Percentiles rank a stretch among this genome's conserved stretches.
Conservation (phyloP, 2,329 filamentous ascomycete species). For the Pseudopithomyces maydicus region DNA sequence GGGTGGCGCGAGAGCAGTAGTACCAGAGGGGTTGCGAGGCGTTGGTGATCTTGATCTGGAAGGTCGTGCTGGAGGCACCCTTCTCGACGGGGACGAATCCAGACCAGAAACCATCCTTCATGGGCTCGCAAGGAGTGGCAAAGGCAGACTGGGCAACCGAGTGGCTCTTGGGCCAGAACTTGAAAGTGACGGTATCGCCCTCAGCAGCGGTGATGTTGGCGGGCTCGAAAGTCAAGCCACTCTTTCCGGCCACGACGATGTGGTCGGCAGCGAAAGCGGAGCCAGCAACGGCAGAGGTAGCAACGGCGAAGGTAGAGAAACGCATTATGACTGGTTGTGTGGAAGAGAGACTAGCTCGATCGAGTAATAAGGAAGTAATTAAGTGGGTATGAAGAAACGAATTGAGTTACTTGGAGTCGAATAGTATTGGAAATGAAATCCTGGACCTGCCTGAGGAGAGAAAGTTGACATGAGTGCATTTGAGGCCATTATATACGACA, state of each 20-base stretch:
- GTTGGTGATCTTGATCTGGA: constrained; percentile 41
- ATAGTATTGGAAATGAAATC: constrained; percentile 37
- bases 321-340: constrained; percentile 43
- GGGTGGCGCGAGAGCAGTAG: constrained; percentile 47
- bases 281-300: constrained; percentile 36
- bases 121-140: constrained; percentile 39
- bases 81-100: constrained; percentile 41
- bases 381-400: constrained; percentile 20
- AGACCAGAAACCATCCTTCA: constrained; percentile 43
- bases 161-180: constrained; percentile 48
- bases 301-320: constrained; percentile 43
- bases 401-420: constrained; percentile 32
- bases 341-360: constrained; percentile 41
- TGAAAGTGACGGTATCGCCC: constrained; percentile 46
- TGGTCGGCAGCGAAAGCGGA: constrained; percentile 39
- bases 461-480: constrained; percentile 36
- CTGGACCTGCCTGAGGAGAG: constrained; percentile 44
- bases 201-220: constrained; percentile 39
- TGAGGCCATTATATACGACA: constrained; percentile 43
- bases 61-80: constrained; percentile 31
- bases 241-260: constrained; percentile 38
- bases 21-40: constrained; percentile 46
- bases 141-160: constrained; percentile 45
- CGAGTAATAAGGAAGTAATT: constrained; percentile 22
- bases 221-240: constrained; percentile 40